Percentiles rank a stretch among this genome's conserved stretches.
Conservation (phyloP, 768 basidiomycete genomes). For the Ramaria rubella region DNA sequence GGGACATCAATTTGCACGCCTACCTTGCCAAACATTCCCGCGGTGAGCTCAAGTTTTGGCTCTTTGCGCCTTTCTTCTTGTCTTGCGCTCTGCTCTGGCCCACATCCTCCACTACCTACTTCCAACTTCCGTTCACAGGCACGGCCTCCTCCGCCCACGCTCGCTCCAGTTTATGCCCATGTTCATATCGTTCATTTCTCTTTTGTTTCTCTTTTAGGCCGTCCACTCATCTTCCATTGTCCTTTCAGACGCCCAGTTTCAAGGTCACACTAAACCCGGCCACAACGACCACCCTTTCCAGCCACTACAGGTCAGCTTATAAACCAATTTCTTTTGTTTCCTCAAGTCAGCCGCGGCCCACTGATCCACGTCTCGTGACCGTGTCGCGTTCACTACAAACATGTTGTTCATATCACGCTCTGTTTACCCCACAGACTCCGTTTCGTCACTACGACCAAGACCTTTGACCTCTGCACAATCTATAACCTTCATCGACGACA, state of each 20-base stretch:
- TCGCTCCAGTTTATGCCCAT: not conserved
- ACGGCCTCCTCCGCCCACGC: conserved; percentile 12
- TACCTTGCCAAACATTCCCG: conserved; percentile 13
- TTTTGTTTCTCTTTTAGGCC: not conserved
- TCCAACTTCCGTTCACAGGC: conserved; percentile 6
- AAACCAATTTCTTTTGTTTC: conserved; percentile 1
- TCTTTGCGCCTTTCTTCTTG: not conserved
- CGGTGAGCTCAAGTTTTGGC: conserved; percentile 8
- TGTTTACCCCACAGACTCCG: not conserved
- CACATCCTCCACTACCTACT: not conserved
- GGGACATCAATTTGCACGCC: conserved; percentile 8
- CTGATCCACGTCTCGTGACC: not conserved
- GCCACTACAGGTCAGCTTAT: conserved; percentile 5
- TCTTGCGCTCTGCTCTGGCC: conserved; percentile 4
- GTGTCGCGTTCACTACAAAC: conserved; percentile 1
- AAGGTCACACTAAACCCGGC: not conserved
- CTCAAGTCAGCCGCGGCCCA: not conserved
- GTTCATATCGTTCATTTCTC: conserved; percentile 3
- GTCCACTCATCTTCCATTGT: not conserved
- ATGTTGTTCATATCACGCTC: not conserved
- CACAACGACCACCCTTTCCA: not conserved
- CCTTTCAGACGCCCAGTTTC: conserved; percentile 1
- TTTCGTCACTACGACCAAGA: conserved; percentile 1
- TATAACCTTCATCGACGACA: not conserved
- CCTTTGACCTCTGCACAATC: conserved; percentile 8